Conservation (phyloP, 257 asterid genomes). For the Rauvolfia tetraphylla region DNA sequence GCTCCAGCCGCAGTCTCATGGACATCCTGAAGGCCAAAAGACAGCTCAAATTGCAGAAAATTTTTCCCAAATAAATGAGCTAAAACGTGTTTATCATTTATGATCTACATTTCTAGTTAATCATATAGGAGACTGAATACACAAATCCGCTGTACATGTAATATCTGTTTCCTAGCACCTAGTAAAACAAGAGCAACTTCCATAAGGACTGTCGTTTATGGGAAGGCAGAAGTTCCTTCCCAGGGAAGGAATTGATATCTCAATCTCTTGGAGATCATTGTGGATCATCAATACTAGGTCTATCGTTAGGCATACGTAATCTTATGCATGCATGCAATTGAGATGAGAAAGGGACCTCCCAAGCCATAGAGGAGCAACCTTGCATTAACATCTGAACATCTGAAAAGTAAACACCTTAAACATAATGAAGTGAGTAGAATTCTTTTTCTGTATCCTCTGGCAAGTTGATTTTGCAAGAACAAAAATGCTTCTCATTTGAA, state of each 20-base stretch:
- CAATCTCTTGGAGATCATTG: neutral
- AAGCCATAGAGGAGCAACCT: neutral
- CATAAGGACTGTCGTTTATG: neutral
- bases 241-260: neutral
- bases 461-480: neutral
- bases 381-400: neutral
- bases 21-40: slow-evolving; percentile 62
- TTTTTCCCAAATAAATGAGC: neutral
- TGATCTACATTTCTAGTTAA: neutral
- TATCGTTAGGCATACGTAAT: neutral
- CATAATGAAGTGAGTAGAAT: no score
- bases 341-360: neutral
- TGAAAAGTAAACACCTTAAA: no score
- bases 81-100: neutral
- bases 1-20: slow-evolving; percentile 99
- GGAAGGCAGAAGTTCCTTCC: neutral
- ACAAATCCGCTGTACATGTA: no score
- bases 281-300: neutral
- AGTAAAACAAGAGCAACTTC: neutral
- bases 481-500: no score
- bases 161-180: neutral
- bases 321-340: neutral
- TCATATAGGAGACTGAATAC: neutral
- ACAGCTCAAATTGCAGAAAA: slow-evolving; percentile 10
- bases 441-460: neutral